Evolutionary conservation across 1,284 basidiomycete species (phyloP).

Genomic region (Sparassis latifolia): DNA sequence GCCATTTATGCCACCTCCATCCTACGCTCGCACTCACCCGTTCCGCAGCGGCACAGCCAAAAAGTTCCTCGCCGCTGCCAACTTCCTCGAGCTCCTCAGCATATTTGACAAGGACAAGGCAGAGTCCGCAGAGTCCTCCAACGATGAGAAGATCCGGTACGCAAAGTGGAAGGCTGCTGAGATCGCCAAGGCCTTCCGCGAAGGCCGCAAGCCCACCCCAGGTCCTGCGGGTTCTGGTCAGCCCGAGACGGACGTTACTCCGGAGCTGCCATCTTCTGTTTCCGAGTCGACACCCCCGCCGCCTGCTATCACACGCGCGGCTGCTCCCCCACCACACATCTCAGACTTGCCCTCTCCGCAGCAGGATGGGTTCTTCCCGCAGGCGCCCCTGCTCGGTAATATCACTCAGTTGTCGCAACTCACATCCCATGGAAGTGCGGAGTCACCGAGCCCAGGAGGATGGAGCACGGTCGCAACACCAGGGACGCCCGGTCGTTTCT

Average conservation of each 20-base stretch:
- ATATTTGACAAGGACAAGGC: conserved; percentile 65
- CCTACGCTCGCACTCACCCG: conserved; percentile 13
- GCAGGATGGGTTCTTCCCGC: conserved; percentile 5
- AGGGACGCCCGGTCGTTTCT: conserved; percentile 26
- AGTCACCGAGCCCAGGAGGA: conserved; percentile 35
- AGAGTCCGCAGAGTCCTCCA: conserved; percentile 31
- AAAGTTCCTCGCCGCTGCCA: conserved; percentile 83
- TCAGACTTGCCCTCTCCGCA: conserved; percentile 9
- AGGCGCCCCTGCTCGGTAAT: conserved; percentile 5
- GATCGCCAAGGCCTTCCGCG: conserved; percentile 84
- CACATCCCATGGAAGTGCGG: no score
- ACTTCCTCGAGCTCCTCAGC: conserved; percentile 79
- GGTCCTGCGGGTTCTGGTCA: conserved; percentile 45
- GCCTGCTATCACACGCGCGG: conserved; percentile 13
- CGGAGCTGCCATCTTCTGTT: conserved; percentile 15
- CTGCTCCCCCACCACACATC: conserved; percentile 16
- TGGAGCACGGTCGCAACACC: conserved; percentile 66
- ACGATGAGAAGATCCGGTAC: conserved; percentile 72
- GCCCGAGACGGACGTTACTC: conserved; percentile 8
- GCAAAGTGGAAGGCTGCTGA: conserved; percentile 92
- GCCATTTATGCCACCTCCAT: background rate
- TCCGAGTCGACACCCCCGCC: conserved; percentile 12
- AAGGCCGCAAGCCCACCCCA: conserved; percentile 69
- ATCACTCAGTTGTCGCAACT: no score
- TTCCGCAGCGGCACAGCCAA: conserved; percentile 68